Evolutionary conservation across 2,329 filamentous ascomycete genomes (phyloP), one percentile per base, ranked within the genome.

Genomic region (Fusarium goolgardi): DNA sequence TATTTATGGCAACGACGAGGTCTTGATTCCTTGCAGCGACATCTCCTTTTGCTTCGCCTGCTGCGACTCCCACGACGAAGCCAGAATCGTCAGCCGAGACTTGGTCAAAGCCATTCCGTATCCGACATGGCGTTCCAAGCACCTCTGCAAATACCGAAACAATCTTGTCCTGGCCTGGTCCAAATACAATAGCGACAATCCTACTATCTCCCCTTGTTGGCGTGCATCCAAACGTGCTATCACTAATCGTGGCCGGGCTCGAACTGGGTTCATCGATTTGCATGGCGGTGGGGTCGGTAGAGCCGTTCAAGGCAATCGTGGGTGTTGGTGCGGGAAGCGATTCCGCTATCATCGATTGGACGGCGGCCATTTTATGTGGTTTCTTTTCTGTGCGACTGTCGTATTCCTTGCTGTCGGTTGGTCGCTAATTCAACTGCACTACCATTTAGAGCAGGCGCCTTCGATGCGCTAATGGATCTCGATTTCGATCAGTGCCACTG

Each of bases 111-210:
- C 84, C 81, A 32, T 81, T 78, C 54, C 86, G 86, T 43, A 90
- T 81, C 61, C 84, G 86, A 79, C 86, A 90, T 21, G 90, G 86
- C 76, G 94, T 92, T 16, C 93, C 92, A 41, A 96, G 80, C 10
- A 95, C 90, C 73, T 95, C 91, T 27, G 92, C 92, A 71, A 94
- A 91, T 34, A 92, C 81, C 23, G 87, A 86, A 29, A 94, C 88
- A 66, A 96, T 92, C 40, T 86, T 85, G 62, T 94, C 90, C 76
- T 95, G 91, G 20, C 87, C 90, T 23, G 83, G 82, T 13, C 90
- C 88, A 77, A 90, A 93, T 20, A 95, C 79, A 62, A 96, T 88
- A 34, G 88, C 85, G 29, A 88, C 86, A 49, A 85, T 88, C 56
- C 88, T 83, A 11, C 81, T 81, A 70, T 90, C 87, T 27, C 87